Evolutionary conservation across 257 asterid genomes (phyloP).

Genomic region (Coffea eugenioides): DNA sequence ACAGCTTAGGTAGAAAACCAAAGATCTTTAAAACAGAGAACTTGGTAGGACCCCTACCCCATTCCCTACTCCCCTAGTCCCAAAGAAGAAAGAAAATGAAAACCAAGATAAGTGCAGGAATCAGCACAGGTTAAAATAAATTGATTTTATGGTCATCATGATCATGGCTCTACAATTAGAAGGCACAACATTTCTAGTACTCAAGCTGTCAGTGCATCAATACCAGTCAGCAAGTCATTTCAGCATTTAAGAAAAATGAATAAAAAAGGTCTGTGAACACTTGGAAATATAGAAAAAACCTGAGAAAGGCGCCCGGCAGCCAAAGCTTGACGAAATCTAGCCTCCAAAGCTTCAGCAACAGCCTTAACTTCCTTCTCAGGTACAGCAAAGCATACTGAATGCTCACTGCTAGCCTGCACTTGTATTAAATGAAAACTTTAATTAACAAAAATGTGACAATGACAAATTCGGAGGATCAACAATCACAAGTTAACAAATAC

Average conservation of each 20-base stretch:
- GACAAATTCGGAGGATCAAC: neutral
- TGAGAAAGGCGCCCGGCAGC: slow-evolving; percentile 98
- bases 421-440: slow-evolving; percentile 21
- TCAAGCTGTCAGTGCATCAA: neutral
- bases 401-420: slow-evolving; percentile 97
- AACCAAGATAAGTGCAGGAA: neutral
- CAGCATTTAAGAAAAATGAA: neutral
- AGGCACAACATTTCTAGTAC: neutral
- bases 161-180: neutral
- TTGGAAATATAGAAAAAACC: slow-evolving; percentile 38
- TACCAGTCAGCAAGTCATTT: neutral
- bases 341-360: slow-evolving; percentile 79
- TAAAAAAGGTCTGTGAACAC: neutral
- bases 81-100: neutral
- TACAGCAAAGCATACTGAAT: slow-evolving; percentile 98
- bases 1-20: neutral
- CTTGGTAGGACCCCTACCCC: neutral
- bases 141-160: neutral
- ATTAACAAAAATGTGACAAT: neutral
- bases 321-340: slow-evolving; percentile 87
- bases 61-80: neutral
- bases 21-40: neutral
- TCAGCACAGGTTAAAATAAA: neutral
- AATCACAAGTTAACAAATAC: neutral
- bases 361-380: slow-evolving; percentile 93